A percentile compares a stretch with the other conserved stretches of the same genome.
phyloP scores from a whole-genome alignment of 2,329 filamentous ascomycete genomes.

The Aspergillus flavus region DNA sequence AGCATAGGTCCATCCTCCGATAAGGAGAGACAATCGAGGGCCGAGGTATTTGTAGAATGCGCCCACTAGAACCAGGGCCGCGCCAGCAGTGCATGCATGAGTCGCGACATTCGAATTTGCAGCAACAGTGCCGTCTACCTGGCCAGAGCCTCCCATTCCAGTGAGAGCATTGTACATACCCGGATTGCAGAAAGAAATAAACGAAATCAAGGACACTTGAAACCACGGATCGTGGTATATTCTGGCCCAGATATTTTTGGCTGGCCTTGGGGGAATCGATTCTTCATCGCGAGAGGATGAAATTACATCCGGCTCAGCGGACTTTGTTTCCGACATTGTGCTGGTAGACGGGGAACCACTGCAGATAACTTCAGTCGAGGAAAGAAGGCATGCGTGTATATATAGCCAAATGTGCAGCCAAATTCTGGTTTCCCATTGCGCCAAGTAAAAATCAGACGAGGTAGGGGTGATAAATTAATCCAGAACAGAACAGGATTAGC shows the following conservation, averaged over 20 bases:
- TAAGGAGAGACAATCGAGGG: slow-evolving; percentile 41
- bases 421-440: not conserved
- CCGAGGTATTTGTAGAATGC: slow-evolving; percentile 58
- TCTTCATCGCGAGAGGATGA: not conserved
- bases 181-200: slow-evolving; percentile 69
- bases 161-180: slow-evolving; percentile 67
- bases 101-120: slow-evolving; percentile 67
- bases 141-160: slow-evolving; percentile 63
- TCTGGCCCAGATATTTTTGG: not conserved
- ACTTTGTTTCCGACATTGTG: not conserved
- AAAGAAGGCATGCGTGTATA: not conserved
- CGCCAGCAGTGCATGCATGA: slow-evolving; percentile 49
- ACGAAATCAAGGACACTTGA: slow-evolving; percentile 55
- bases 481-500: not conserved
- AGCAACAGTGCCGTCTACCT: slow-evolving; percentile 52
- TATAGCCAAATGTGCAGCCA: not conserved
- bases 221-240: not conserved
- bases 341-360: not conserved
- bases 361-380: not conserved
- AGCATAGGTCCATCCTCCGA: slow-evolving; percentile 48
- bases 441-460: not conserved
- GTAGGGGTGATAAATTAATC: slow-evolving; percentile 25
- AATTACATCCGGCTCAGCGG: not conserved
- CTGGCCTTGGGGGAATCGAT: not conserved
- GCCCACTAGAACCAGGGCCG: slow-evolving; percentile 66